Evolutionary conservation across 2,329 filamentous ascomycete genomes (phyloP).

Genomic region (Pseudocercospora fijiensis): DNA sequence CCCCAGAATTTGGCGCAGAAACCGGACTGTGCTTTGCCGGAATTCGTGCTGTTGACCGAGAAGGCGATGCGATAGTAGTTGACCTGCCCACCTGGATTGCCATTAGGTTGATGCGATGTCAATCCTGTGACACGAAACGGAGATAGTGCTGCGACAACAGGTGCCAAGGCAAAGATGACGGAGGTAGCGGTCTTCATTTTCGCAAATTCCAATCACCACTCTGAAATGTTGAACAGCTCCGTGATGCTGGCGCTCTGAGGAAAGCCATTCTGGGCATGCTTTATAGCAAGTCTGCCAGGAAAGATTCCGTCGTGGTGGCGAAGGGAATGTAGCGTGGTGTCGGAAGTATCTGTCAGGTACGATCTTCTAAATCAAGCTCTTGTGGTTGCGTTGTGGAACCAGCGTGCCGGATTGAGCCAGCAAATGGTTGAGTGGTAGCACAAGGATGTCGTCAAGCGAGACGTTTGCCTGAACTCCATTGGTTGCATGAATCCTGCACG

Average conservation of each 20-base stretch:
- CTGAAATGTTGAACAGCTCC: background rate
- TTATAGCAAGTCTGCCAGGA: background rate
- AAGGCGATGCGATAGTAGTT: slow-evolving; percentile 34
- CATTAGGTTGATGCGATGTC: slow-evolving; percentile 32
- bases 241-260: background rate
- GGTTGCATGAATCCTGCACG: background rate
- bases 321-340: background rate
- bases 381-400: slow-evolving; percentile 3
- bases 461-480: background rate
- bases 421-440: background rate
- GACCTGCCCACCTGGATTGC: slow-evolving; percentile 26
- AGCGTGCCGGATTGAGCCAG: background rate
- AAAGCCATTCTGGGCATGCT: background rate
- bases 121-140: slow-evolving; percentile 17
- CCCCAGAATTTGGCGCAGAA: slow-evolving; percentile 31
- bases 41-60: slow-evolving; percentile 24
- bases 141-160: slow-evolving; percentile 7
- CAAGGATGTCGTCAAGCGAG: slow-evolving; percentile 4
- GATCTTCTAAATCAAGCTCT: slow-evolving; percentile 5
- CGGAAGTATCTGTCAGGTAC: slow-evolving; percentile 6
- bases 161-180: background rate
- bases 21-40: slow-evolving; percentile 13
- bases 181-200: background rate
- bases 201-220: background rate
- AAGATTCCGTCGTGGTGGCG: background rate